Evolutionary conservation across 2,329 filamentous ascomycete genomes (phyloP).

Genomic region (Sporothrix pseudoabietina): DNA sequence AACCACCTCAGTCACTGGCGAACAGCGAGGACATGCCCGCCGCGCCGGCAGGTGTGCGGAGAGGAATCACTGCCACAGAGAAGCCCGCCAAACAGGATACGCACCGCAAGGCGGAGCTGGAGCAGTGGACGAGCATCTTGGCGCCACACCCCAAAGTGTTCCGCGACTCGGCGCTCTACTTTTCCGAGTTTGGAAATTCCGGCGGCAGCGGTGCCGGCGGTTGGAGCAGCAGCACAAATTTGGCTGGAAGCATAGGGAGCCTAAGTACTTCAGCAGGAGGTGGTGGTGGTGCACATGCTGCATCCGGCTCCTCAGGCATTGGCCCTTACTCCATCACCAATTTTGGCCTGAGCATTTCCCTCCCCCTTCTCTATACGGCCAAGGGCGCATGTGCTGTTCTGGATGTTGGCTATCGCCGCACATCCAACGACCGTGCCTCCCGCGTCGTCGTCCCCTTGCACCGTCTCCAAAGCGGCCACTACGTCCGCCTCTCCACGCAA

Average conservation of each 20-base stretch:
- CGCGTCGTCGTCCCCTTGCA: slow-evolving; percentile 28
- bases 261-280: no score
- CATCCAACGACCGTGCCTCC: neutral
- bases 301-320: neutral
- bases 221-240: neutral
- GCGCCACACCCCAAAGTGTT: slow-evolving; percentile 32
- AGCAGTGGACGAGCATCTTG: slow-evolving; percentile 32
- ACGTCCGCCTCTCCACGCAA: slow-evolving; percentile 29
- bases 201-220: neutral
- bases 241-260: no score
- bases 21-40: no score
- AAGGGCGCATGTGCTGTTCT: slow-evolving; percentile 31
- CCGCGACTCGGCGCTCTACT: slow-evolving; percentile 26
- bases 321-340: slow-evolving; percentile 32
- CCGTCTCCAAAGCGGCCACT: slow-evolving; percentile 24
- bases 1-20: no score
- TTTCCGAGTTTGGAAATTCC: slow-evolving; percentile 10
- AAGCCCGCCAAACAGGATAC: neutral
- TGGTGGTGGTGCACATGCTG: no score
- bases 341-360: slow-evolving; percentile 31
- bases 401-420: slow-evolving; percentile 26
- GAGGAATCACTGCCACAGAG: neutral
- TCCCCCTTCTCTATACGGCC: slow-evolving; percentile 31
- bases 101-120: slow-evolving; percentile 20
- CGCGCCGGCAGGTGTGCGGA: no score